A percentile compares a stretch with the other conserved stretches of the same genome.
These are phyloP conservation scores for Mentha longifolia DNA, from an alignment of 257 asterid species.

Conservation along the genomic window DNA sequence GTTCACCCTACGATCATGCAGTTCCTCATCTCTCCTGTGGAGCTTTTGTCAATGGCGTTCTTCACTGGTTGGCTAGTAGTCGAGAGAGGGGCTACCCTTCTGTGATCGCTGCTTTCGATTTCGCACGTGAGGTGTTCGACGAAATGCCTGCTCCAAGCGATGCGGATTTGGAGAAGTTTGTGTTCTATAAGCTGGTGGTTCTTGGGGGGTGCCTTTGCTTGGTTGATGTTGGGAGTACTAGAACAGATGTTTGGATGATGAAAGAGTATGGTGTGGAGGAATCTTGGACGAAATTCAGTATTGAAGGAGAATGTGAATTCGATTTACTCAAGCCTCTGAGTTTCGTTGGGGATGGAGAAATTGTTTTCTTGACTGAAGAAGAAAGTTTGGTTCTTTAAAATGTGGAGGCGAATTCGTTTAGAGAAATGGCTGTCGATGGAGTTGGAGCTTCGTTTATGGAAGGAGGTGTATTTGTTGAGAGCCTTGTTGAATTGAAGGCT, in stretches of 20 bases:
- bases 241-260: not conserved
- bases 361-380: conserved; percentile 31
- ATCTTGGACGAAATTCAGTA: conserved; percentile 1
- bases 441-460: conserved; percentile 21
- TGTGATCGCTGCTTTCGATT: conserved; percentile 52
- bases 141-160: conserved; percentile 46
- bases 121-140: conserved; percentile 42
- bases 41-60: conserved; percentile 42
- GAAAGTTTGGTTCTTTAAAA: conserved; percentile 27
- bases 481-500: conserved; percentile 26
- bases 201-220: conserved; percentile 56
- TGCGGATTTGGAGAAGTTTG: conserved; percentile 27
- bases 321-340: conserved; percentile 11
- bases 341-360: conserved; percentile 37
- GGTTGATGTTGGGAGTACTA: conserved; percentile 18
- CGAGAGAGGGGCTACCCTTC: conserved; percentile 25
- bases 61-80: conserved; percentile 54
- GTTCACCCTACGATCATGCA: conserved; percentile 48
- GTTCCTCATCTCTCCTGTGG: conserved; percentile 37
- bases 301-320: not conserved
- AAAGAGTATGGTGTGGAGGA: conserved; percentile 5
- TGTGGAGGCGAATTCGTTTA: conserved; percentile 20
- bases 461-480: conserved; percentile 40
- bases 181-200: conserved; percentile 38
- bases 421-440: conserved; percentile 39